A percentile compares a stretch with the other conserved stretches of the same genome.
Evolutionary conservation across 2,329 filamentous ascomycete genomes (phyloP).

Genomic region (Mariannaea sp.): DNA sequence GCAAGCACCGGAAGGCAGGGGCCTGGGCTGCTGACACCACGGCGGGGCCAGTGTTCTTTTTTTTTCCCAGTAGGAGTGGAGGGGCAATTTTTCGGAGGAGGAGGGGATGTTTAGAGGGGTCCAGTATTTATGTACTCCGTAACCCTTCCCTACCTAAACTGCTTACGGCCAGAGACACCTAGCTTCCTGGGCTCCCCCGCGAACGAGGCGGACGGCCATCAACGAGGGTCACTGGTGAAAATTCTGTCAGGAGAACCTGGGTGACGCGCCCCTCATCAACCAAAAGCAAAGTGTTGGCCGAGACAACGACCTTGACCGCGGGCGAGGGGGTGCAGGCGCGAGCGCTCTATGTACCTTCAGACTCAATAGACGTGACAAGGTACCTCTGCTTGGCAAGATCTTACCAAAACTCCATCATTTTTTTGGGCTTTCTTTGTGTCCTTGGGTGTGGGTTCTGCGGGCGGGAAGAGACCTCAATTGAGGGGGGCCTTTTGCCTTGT

Average conservation of each 20-base stretch:
- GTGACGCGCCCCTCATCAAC: slow-evolving; percentile 27
- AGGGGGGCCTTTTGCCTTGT: slow-evolving; percentile 21
- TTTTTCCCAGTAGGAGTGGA: slow-evolving; percentile 17
- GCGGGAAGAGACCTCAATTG: slow-evolving; percentile 19
- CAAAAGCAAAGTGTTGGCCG: slow-evolving; percentile 26
- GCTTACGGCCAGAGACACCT: slow-evolving; percentile 31
- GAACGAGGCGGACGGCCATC: slow-evolving; percentile 29
- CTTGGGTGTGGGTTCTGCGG: slow-evolving; percentile 17
- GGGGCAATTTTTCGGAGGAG: slow-evolving; percentile 27
- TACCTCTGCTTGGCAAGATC: slow-evolving; percentile 27
- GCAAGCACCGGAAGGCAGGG: slow-evolving; percentile 6
- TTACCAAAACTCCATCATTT: slow-evolving; percentile 30
- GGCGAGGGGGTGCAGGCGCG: slow-evolving; percentile 19
- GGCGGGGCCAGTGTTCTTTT: slow-evolving; percentile 28
- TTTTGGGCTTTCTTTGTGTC: not conserved
- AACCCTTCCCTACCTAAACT: slow-evolving; percentile 24
- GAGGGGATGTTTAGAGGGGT: slow-evolving; percentile 26
- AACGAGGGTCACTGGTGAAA: slow-evolving; percentile 34
- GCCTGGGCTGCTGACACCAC: slow-evolving; percentile 30
- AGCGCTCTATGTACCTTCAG: slow-evolving; percentile 22
- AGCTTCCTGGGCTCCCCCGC: slow-evolving; percentile 25
- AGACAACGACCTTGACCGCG: slow-evolving; percentile 33
- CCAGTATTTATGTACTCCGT: slow-evolving; percentile 20
- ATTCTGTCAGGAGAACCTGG: slow-evolving; percentile 42
- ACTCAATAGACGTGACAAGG: slow-evolving; percentile 12